Conservation (phyloP, 805 yeast species). For the Cyberlindnera mrakii region DNA sequence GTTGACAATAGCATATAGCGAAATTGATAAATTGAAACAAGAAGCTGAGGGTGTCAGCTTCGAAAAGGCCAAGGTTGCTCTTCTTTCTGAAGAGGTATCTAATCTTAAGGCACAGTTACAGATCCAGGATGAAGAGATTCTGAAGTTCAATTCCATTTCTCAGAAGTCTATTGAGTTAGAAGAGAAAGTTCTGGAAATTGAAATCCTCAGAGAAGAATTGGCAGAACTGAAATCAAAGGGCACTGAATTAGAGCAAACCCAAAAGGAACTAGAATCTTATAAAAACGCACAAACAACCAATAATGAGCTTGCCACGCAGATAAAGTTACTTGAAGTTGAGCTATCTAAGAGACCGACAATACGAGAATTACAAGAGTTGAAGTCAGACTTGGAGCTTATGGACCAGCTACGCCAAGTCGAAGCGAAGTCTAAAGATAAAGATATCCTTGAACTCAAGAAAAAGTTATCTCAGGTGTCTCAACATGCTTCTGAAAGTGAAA, state of each 20-base stretch:
- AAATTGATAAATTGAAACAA: neutral
- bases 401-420: slow-evolving; percentile 29
- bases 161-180: slow-evolving; percentile 13
- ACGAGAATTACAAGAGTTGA: slow-evolving; percentile 36
- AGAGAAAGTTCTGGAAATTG: slow-evolving; percentile 21
- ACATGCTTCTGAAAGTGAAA: no score
- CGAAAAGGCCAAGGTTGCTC: neutral
- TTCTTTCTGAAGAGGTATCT: neutral
- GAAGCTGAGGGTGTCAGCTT: neutral
- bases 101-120: neutral
- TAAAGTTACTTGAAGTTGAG: slow-evolving; percentile 16
- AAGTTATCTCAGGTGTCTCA: slow-evolving; percentile 4
- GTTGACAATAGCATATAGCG: neutral
- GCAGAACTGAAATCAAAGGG: slow-evolving; percentile 9
- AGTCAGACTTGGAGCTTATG: slow-evolving; percentile 37
- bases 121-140: slow-evolving; percentile 5
- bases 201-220: slow-evolving; percentile 19
- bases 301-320: slow-evolving; percentile 22
- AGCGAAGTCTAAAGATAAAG: slow-evolving; percentile 23
- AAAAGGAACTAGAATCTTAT: slow-evolving; percentile 4
- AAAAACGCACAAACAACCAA: slow-evolving; percentile 13
- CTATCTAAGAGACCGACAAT: slow-evolving; percentile 32
- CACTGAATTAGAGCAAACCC: slow-evolving; percentile 1
- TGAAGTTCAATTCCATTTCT: slow-evolving; percentile 1
- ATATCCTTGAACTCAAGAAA: slow-evolving; percentile 17